Evolutionary conservation across 2,329 filamentous ascomycete species (phyloP).

Genomic region (Clonostachys sp.): DNA sequence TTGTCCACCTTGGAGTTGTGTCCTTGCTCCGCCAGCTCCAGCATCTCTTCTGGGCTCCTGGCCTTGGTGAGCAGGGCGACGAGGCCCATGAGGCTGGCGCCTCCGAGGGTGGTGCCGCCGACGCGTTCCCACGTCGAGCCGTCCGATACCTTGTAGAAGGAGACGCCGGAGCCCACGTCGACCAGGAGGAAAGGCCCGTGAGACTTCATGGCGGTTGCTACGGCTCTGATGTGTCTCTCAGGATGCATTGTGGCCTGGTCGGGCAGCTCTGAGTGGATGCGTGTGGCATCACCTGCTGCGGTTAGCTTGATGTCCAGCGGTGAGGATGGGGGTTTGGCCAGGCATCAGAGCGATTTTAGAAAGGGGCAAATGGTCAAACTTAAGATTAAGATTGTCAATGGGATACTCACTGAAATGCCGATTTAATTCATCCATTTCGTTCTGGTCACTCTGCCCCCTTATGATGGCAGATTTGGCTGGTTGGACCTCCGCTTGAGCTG

Average conservation of each 20-base stretch:
- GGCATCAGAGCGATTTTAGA: too few relatives aligned
- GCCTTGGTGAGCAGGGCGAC: slow-evolving; percentile 90
- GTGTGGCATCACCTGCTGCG: too few relatives aligned
- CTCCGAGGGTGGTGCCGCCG: slow-evolving; percentile 89
- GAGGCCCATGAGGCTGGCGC: slow-evolving; percentile 96
- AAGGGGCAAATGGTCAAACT: too few relatives aligned
- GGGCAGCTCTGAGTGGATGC: slow-evolving; percentile 95
- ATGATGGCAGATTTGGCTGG: too few relatives aligned
- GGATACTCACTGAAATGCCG: too few relatives aligned
- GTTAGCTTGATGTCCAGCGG: too few relatives aligned
- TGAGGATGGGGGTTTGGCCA: too few relatives aligned
- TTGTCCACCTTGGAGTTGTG: slow-evolving; percentile 95
- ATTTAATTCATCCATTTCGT: too few relatives aligned
- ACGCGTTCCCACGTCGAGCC: slow-evolving; percentile 84
- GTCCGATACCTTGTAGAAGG: slow-evolving; percentile 94
- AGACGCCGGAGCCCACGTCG: slow-evolving; percentile 96
- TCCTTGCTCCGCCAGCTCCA: slow-evolving; percentile 82
- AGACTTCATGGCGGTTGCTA: slow-evolving; percentile 68
- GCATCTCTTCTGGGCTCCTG: slow-evolving; percentile 95
- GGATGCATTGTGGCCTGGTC: slow-evolving; percentile 96
- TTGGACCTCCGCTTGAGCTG: too few relatives aligned
- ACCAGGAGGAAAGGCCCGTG: slow-evolving; percentile 97
- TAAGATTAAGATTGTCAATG: too few relatives aligned
- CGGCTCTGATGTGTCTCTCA: slow-evolving; percentile 85
- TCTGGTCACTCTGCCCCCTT: too few relatives aligned